Evolutionary conservation across 2,329 filamentous ascomycete species (phyloP), one percentile per base, ranked within the genome.

Genomic region (Pseudogymnoascus sp.): DNA sequence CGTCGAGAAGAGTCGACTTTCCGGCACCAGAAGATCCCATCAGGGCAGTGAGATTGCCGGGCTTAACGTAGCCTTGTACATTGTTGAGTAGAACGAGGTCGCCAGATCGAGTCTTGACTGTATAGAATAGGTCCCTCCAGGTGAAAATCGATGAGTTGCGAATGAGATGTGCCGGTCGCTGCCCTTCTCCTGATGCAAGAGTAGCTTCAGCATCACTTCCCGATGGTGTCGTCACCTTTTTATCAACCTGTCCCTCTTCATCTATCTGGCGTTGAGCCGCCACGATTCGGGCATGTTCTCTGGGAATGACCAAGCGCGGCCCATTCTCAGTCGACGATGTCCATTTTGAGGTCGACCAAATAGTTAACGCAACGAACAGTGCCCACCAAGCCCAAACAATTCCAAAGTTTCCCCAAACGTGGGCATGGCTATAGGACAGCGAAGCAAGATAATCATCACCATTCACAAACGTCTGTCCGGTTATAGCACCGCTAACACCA

Each of bases 1-100:
- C 89, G 74, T 96, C 90, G 36, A 96, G 78, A 23, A 96, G 82
- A 0, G 91, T 95, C 0, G 92, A 96, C 75, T 96, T 96, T 63
- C 92, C 91, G 16, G 92, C 91, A 67, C 92, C 92, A 33, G 59
- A 71, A n/a, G 68, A 70, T n/a, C 68, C 70, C 86, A 89, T 89
- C 0, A 88, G 77, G 23, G 85, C 86, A 30, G 85, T 88, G 39
- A 88, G 73, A 58, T 84, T 88, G 63, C 87, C 87, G 12, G 86
- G 87, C 72, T 89, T 88, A 65, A 90, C 85, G 83, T 88, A 95
- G 2, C 91, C 91, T 67, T 92, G 85, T 0, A 95, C 88, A 63
- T 93, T 83, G 66, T 94, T 85, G 5, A 96, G 78, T 62, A 96
- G 84, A 12, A 83, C 78, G 6, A 87, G 84, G 81, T 91, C 77